Percentiles rank a stretch among this genome's conserved stretches.
phyloP scores from a whole-genome alignment of 2,329 filamentous ascomycete genomes.

The Colletotrichum tabaci region DNA sequence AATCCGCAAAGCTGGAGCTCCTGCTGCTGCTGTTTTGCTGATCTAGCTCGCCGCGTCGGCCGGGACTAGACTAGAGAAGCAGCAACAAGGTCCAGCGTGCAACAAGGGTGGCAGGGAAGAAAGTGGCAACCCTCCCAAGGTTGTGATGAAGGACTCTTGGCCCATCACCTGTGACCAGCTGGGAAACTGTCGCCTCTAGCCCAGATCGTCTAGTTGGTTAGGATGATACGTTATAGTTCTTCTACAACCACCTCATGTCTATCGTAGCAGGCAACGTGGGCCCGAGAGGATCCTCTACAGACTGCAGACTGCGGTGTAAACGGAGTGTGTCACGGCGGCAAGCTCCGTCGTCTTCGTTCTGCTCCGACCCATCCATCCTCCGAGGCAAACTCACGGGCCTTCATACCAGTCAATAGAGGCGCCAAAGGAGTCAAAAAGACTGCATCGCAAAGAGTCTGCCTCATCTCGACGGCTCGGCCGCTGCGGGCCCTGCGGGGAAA shows the following conservation, averaged over 20 bases:
- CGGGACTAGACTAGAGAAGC: conserved; percentile 15
- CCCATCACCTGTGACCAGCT: conserved; percentile 9
- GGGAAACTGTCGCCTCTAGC: background rate
- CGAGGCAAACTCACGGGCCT: too few relatives aligned
- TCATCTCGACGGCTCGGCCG: conserved; percentile 21
- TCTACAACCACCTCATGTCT: too few relatives aligned
- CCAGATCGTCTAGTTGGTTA: too few relatives aligned
- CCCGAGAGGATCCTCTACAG: too few relatives aligned
- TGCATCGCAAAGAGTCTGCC: conserved; percentile 24
- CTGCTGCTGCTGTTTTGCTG: conserved; percentile 6
- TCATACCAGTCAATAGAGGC: background rate
- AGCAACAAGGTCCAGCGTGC: conserved; percentile 2
- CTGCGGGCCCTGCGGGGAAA: conserved; percentile 27
- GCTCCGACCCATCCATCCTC: background rate
- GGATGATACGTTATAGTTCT: too few relatives aligned
- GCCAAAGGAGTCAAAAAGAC: background rate
- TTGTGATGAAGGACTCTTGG: background rate
- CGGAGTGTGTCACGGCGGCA: too few relatives aligned
- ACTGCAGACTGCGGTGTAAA: too few relatives aligned
- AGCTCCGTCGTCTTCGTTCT: background rate
- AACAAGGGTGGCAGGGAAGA: background rate
- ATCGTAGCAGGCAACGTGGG: too few relatives aligned
- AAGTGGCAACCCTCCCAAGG: background rate
- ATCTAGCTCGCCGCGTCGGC: conserved; percentile 23
- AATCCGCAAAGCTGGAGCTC: conserved; percentile 3